Base-by-base conservation (phyloP, 106 monocot genomes). In the Dendrobium nobile region DNA sequence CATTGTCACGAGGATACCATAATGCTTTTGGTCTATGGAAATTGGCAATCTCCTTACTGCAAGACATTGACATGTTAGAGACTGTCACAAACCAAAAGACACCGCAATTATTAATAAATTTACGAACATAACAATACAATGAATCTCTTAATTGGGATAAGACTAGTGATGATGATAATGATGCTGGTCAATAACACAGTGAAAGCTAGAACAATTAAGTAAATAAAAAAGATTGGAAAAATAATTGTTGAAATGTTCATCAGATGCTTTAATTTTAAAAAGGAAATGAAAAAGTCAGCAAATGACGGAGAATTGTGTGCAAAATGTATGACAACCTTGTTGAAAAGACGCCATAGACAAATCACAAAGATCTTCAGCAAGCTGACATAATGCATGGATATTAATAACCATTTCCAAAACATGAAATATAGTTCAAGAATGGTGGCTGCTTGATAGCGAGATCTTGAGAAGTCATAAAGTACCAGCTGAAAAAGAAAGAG, bases 41-140 rank as follows among this genome's bases (percentile, higher is more conserved):
- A 85, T 95, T 92, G 41, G 93, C 89, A 70, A 99, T 85, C 58
- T 99, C 98, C 86, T 95, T 99, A 45, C 98, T 99, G 92, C 82
- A 82, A 83, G 84, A 76, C 20, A 4, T 9, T 26, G 76, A 76
- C 48, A 47, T 8, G 26, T 74, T 44, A 74, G 43, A n/a, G 13
- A 74, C 44, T 74, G 74, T 4, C 74, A 37, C 43, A 74, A 4
- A 72, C 9, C 10, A 74, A 42, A 44, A 20, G 8, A 44, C n/a
- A 43, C 17, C 40, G 17, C 7, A 11, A 11, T 27, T 11, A 72
- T 72, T 40, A 72, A 27, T 11, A 72, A 44, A 18, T 43, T 74
- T 74, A 42, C 10, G 9, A 74, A 74, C 74, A 74, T 17, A 43
- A 74, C 16, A 70, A 37, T 15, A 33, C 11, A 70, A 37, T 24